Percentiles rank a stretch among this genome's conserved stretches.
These are phyloP conservation scores for Suhomyces maxii DNA, from an alignment of 1,139 yeast species.

Conservation along the genomic window DNA sequence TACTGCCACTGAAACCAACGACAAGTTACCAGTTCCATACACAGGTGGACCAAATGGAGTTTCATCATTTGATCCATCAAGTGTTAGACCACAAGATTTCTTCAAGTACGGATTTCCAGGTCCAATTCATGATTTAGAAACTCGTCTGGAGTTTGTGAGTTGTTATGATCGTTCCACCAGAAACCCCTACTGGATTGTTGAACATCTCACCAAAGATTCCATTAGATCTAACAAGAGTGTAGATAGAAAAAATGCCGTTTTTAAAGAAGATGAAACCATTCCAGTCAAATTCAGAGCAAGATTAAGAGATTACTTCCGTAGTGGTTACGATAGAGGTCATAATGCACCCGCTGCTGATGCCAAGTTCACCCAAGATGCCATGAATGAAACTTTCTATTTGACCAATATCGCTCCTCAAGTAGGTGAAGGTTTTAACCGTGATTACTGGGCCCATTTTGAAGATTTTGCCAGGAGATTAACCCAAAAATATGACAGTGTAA, in stretches of 20 bases:
- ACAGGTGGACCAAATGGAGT: slow-evolving; percentile 12
- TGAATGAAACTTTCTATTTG: slow-evolving; percentile 90
- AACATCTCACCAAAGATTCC: slow-evolving; percentile 82
- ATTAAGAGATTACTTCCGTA: slow-evolving; percentile 83
- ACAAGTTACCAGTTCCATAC: slow-evolving; percentile 15
- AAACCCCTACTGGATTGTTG: slow-evolving; percentile 88
- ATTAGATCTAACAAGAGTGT: slow-evolving; percentile 50
- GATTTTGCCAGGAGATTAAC: slow-evolving; percentile 82
- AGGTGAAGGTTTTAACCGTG: slow-evolving; percentile 96
- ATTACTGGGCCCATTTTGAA: slow-evolving; percentile 96
- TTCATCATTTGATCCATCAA: slow-evolving; percentile 27
- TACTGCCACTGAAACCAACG: slow-evolving; percentile 15
- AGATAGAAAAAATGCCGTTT: slow-evolving; percentile 78
- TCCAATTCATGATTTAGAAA: slow-evolving; percentile 81
- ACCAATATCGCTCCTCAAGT: slow-evolving; percentile 97
- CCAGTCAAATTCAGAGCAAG: slow-evolving; percentile 76
- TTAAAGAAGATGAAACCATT: slow-evolving; percentile 83
- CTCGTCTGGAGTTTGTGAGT: slow-evolving; percentile 73
- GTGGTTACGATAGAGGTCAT: slow-evolving; percentile 97
- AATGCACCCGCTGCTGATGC: slow-evolving; percentile 99
- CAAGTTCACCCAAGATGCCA: slow-evolving; percentile 81
- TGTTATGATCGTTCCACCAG: slow-evolving; percentile 83
- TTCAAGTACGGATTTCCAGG: slow-evolving; percentile 94
- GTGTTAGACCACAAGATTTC: slow-evolving; percentile 68
- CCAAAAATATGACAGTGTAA: slow-evolving; percentile 62